These are phyloP conservation scores for Silybum marianum DNA, from an alignment of 129 eudicot species.

Conservation along the genomic window DNA sequence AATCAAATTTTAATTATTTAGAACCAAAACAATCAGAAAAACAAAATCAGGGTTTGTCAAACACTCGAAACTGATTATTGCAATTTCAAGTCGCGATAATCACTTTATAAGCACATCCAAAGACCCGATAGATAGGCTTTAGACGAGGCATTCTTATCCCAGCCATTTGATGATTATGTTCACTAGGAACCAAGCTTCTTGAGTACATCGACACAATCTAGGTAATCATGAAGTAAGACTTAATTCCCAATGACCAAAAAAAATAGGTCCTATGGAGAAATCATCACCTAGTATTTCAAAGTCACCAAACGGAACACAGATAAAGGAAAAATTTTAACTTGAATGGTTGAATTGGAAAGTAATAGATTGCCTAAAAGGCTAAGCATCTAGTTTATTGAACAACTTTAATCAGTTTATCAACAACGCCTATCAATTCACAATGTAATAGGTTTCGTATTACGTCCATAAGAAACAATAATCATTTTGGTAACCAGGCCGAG, in stretches of 20 bases:
- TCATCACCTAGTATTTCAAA: neutral
- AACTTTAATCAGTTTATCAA: slow-evolving; percentile 12
- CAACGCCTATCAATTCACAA: slow-evolving; percentile 5
- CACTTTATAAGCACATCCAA: neutral
- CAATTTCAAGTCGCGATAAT: neutral
- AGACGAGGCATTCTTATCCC: neutral
- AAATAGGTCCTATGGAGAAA: neutral
- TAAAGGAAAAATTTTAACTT: neutral
- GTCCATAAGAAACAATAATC: neutral
- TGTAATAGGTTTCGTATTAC: slow-evolving; percentile 1
- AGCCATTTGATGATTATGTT: slow-evolving; percentile 6
- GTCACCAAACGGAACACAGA: neutral
- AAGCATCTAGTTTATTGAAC: slow-evolving; percentile 16
- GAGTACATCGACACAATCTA: neutral
- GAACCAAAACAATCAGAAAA: neutral
- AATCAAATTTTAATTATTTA: neutral
- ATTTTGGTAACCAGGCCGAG: neutral
- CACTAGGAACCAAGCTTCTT: slow-evolving; percentile 5
- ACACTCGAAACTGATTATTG: neutral
- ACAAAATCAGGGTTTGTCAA: neutral
- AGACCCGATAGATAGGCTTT: neutral
- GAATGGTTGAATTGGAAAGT: neutral
- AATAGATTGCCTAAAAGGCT: slow-evolving; percentile 14
- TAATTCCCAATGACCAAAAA: neutral
- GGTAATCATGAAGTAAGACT: neutral